Percentiles rank a stretch among this genome's conserved stretches.
Evolutionary conservation across 306 rosid genomes (phyloP).

Genomic region (Cyclanthera cordifolia): DNA sequence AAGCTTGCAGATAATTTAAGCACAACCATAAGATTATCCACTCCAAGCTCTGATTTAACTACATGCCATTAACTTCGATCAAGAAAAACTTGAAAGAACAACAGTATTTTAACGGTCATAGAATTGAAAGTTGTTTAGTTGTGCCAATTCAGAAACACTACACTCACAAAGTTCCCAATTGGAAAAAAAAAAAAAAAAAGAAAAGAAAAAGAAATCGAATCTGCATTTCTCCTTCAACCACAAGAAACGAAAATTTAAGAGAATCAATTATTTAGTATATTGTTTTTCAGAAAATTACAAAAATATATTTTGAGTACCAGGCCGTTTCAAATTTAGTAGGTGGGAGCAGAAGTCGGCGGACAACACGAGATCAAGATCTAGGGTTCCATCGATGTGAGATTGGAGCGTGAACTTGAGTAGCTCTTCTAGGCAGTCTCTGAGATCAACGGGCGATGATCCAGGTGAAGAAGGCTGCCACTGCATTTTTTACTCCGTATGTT

Average conservation of each 20-base stretch:
- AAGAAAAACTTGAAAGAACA: not conserved
- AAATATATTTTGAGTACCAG: slow-evolving; percentile 15
- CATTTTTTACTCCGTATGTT: not conserved
- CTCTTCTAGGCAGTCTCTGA: slow-evolving; percentile 35
- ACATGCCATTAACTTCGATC: not conserved
- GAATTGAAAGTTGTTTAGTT: not conserved
- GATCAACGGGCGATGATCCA: slow-evolving; percentile 17
- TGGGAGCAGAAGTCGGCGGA: slow-evolving; percentile 33
- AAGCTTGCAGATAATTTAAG: not conserved
- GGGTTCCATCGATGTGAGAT: slow-evolving; percentile 22
- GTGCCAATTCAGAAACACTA: not conserved
- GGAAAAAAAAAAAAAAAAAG: no score
- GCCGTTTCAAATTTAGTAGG: slow-evolving; percentile 17
- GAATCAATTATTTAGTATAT: no score
- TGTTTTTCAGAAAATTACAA: no score
- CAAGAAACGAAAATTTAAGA: no score
- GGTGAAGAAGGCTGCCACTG: slow-evolving; percentile 13
- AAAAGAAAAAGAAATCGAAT: no score
- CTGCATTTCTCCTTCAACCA: not conserved
- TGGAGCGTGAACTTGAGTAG: slow-evolving; percentile 37
- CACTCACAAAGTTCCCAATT: not conserved
- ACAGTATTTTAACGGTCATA: not conserved
- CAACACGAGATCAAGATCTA: slow-evolving; percentile 22
- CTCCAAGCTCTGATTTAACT: not conserved
- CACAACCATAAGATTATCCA: not conserved